Percentiles rank a stretch among this genome's conserved stretches.
Conservation (phyloP, 306 rosid species). For the Ormosia emarginata region DNA sequence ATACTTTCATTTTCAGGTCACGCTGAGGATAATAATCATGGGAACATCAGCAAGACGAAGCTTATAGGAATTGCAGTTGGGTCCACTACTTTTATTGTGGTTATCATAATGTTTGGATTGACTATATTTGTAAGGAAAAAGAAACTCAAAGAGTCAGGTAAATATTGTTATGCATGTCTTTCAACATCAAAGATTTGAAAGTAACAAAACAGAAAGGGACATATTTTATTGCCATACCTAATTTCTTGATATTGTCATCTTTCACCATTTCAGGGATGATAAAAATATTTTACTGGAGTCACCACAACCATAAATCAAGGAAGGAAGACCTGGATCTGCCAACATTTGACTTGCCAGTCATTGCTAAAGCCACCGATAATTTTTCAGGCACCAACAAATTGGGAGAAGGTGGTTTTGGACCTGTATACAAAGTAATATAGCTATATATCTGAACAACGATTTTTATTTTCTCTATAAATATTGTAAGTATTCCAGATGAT, state of each 20-base stretch:
- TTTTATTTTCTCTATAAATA: neutral
- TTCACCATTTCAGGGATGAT: neutral
- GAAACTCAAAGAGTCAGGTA: neutral
- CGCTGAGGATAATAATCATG: no score
- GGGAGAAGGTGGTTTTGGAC: slow-evolving; percentile 47
- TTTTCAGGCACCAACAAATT: slow-evolving; percentile 37
- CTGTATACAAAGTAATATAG: slow-evolving; percentile 36
- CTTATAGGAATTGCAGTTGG: no score
- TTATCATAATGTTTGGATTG: no score
- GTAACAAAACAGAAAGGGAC: neutral
- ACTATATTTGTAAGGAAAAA: no score
- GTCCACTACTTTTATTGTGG: no score
- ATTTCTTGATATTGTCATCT: neutral
- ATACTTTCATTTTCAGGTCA: no score
- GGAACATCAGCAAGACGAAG: no score
- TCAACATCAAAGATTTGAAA: no score
- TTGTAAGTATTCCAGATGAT: neutral
- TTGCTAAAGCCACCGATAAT: slow-evolving; percentile 23
- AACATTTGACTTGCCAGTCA: slow-evolving; percentile 27
- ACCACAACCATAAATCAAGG: neutral
- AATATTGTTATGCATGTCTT: neutral
- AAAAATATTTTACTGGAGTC: neutral
- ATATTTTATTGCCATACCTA: neutral
- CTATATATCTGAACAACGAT: neutral
- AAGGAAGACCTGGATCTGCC: slow-evolving; percentile 28